Evolutionary conservation across 345 rosid genomes (phyloP).

Genomic region (Pseudoturritis turrita): DNA sequence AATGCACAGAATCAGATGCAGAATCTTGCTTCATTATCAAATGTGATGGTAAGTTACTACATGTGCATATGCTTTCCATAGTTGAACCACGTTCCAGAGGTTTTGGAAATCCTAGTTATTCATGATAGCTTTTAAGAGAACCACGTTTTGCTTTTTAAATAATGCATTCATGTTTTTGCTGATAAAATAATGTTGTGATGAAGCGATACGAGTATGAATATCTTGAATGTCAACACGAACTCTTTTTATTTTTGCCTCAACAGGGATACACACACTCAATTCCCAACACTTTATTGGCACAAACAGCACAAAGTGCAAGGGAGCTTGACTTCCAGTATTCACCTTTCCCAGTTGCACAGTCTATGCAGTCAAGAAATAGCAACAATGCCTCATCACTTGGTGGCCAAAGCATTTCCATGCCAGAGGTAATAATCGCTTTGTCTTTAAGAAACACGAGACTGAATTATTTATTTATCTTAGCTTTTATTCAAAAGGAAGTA

Average conservation of each 20-base stretch:
- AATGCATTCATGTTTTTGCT: background rate
- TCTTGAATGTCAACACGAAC: background rate
- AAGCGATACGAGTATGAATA: background rate
- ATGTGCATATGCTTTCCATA: background rate
- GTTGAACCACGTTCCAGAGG: background rate
- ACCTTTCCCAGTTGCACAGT: conserved; percentile 65
- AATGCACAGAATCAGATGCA: conserved; percentile 60
- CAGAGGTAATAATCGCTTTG: conserved; percentile 55
- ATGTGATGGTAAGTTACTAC: conserved; percentile 69
- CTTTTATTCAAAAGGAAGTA: background rate
- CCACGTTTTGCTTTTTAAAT: background rate
- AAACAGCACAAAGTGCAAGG: conserved; percentile 66
- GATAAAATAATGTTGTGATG: background rate
- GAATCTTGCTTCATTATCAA: conserved; percentile 61
- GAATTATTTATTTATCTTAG: background rate
- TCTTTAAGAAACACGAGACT: background rate
- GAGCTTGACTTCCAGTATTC: conserved; percentile 83
- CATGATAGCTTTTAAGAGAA: background rate
- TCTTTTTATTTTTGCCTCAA: conserved; percentile 32
- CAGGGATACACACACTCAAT: conserved; percentile 70
- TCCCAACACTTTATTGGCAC: conserved; percentile 66
- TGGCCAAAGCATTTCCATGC: conserved; percentile 64
- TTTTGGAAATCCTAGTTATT: background rate
- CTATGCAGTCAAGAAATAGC: conserved; percentile 61
- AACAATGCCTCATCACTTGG: conserved; percentile 61